Evolutionary conservation across 176 grass and related monocot species (phyloP).

Genomic region (Musa acuminata): DNA sequence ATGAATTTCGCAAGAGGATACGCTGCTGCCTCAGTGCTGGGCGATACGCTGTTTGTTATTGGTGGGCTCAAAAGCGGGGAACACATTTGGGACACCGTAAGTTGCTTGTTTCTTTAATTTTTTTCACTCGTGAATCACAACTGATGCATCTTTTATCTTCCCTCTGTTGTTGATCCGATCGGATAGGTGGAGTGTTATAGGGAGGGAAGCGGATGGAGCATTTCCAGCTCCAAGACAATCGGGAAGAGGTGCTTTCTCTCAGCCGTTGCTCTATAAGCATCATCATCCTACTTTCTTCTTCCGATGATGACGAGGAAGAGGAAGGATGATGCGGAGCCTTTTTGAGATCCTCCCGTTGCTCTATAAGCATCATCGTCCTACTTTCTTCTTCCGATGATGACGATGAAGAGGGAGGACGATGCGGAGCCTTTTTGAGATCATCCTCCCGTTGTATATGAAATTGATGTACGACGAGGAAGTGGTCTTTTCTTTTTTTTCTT

Average conservation of each 20-base stretch:
- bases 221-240: slow-evolving; percentile 26
- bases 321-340: neutral
- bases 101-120: slow-evolving; percentile 3
- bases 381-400: too few relatives aligned
- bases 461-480: too few relatives aligned
- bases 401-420: too few relatives aligned
- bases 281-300: neutral
- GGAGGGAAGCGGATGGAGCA: slow-evolving; percentile 41
- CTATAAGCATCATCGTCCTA: too few relatives aligned
- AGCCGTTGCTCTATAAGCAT: slow-evolving; percentile 32
- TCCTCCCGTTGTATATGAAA: too few relatives aligned
- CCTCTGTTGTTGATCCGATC: neutral
- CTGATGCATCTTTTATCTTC: too few relatives aligned
- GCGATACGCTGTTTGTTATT: slow-evolving; percentile 38
- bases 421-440: too few relatives aligned
- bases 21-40: slow-evolving; percentile 34
- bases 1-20: slow-evolving; percentile 51
- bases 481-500: too few relatives aligned
- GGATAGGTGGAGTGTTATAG: slow-evolving; percentile 58
- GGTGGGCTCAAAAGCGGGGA: slow-evolving; percentile 32
- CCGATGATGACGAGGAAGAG: too few relatives aligned
- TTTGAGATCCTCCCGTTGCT: too few relatives aligned
- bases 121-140: neutral
- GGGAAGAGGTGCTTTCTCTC: slow-evolving; percentile 53
- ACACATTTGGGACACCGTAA: slow-evolving; percentile 41